Base-by-base conservation (phyloP, 495 filamentous ascomycete genomes). In the Trichoderma orchidacearum region DNA sequence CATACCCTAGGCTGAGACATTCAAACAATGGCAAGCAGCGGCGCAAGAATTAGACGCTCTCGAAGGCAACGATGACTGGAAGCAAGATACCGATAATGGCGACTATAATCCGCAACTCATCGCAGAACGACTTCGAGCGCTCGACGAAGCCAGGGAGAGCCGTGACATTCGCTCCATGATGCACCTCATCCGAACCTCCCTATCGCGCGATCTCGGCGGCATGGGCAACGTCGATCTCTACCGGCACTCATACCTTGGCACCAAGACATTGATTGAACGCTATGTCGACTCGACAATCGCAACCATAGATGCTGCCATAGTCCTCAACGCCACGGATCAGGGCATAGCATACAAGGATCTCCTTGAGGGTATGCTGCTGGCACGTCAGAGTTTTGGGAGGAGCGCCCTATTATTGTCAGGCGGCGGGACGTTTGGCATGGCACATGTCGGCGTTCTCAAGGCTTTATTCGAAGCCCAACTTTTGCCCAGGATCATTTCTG, bases 371-470 rank as follows among this genome's bases (percentile, higher is more conserved):
- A 72, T 97, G 59, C 69, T 95, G 17, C 83, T 81, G 41, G 82
- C 90, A 4, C 77, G 89, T 54, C 89, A 95, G 67, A 86, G 88
- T 8, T 97, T 91, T 67, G 92, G 92, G 11, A 78, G 91, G 53
- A 95, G 86, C 59, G 92, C 91, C 0, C 70, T 96, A 56, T 74
- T 95, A 2, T 76, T 96, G 18, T 95, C 90, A 13, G 92, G 92
- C 15, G 92, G 92, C 8, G 92, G 86, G 0, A 96, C 90, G 0
- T 92, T 95, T 68, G 92, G 92, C 27, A 96, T 97, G 92, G 87
- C 86, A 51, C 92, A 97, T 67, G 86, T 96, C 59, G 92, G 92
- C 2, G 91, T 96, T n/a, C 71, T 96, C 59, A 95, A 95, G 62
- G 78, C 86, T 5, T 77, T 97, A 15, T 90, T 80, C 65, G 82